Base-by-base conservation (phyloP, 2,329 filamentous ascomycete species). In the Celoporthe dispersa region DNA sequence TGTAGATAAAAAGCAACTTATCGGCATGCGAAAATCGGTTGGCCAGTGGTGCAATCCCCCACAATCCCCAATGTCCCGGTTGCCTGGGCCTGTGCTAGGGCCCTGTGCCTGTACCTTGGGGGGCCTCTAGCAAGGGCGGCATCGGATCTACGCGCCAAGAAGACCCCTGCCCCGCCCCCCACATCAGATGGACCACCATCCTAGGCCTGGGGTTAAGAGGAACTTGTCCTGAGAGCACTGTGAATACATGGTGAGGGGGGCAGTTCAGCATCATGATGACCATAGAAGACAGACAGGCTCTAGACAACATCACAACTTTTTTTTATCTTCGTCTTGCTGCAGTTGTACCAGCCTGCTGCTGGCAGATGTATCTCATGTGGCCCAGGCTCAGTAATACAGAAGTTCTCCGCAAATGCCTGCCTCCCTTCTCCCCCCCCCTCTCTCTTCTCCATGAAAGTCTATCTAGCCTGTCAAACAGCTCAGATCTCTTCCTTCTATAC, bases 141-240 rank as follows among this genome's bases (percentile, higher is more conserved):
- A 71, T 71, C 70, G 70, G 70, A 61, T 55, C 64, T 35, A 64
- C 31, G 28, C 25, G 63, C 63, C 25, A 7, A 19, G 31, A 53
- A 35, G 66, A 59, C 48, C 61, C 67, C 51, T 68, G 61, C 48
- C 19, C 25, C n/a, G 28, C 9, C 41, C 69, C 69, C 69, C 69
- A 64, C 67, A 57, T 66, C 63, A 31, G 28, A 61, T 16, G 22
- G 7, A 25, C 25, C 33, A 12, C 12, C 11, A 35, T 39, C 37
- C 37, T 6, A 39, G 37, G 12, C 37, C 37, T 39, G 37, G 37
- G 37, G 37, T 4, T 5, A 39, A 39, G 11, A 11, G 37, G 12
- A 39, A 11, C 37, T 12, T 39, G 37, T 39, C 37, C 6, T 39
- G 37, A 39, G 37, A 12, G 37, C 37, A 39, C 37, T 12, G 5